A percentile compares a stretch with the other conserved stretches of the same genome.
These are phyloP conservation scores for Candida andamanensis DNA, from an alignment of 805 yeast genomes.

Conservation along the genomic window DNA sequence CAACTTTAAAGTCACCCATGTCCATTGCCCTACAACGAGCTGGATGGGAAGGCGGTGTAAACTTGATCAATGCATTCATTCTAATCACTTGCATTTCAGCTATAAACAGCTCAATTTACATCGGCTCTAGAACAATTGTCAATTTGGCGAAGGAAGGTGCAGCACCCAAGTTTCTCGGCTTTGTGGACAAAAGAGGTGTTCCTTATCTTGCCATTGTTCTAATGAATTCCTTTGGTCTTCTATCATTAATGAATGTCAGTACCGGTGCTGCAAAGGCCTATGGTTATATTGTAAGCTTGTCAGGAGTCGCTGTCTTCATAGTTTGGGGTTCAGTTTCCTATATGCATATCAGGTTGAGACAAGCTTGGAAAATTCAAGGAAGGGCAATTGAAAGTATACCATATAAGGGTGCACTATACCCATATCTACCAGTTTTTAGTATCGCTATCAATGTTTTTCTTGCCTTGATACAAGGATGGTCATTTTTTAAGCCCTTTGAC, in stretches of 20 bases:
- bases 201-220: slow-evolving; percentile 42
- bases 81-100: slow-evolving; percentile 37
- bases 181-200: slow-evolving; percentile 47
- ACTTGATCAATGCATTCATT: slow-evolving; percentile 36
- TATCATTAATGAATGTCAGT: slow-evolving; percentile 43
- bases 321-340: slow-evolving; percentile 48
- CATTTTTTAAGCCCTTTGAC: slow-evolving; percentile 53
- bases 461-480: slow-evolving; percentile 64
- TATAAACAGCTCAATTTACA: slow-evolving; percentile 38
- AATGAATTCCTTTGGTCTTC: slow-evolving; percentile 35
- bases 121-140: slow-evolving; percentile 39
- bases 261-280: slow-evolving; percentile 34
- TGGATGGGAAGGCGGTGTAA: slow-evolving; percentile 32
- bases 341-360: slow-evolving; percentile 46
- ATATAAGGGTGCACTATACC: slow-evolving; percentile 41
- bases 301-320: slow-evolving; percentile 44
- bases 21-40: slow-evolving; percentile 53
- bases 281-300: slow-evolving; percentile 44
- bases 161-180: slow-evolving; percentile 41
- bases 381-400: slow-evolving; percentile 33
- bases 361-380: slow-evolving; percentile 60
- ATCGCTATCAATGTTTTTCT: slow-evolving; percentile 46
- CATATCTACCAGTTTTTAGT: slow-evolving; percentile 46
- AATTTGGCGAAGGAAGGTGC: slow-evolving; percentile 41
- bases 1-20: slow-evolving; percentile 69